phyloP scores from a whole-genome alignment of 2,329 filamentous ascomycete genomes.

The Lachnellula cervina region DNA sequence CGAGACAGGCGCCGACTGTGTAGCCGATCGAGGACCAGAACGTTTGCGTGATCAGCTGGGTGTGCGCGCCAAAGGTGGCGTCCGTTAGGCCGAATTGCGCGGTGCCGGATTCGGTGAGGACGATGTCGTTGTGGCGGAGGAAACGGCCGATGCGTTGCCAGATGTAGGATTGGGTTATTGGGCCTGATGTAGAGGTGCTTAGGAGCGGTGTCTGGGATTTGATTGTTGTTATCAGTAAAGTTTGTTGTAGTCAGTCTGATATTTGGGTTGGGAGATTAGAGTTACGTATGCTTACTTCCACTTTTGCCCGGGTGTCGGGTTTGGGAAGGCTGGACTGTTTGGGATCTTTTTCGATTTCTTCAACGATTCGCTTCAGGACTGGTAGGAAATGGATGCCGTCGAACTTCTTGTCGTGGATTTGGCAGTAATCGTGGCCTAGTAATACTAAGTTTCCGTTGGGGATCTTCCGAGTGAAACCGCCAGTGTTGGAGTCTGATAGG shows the following conservation, averaged over 20 bases:
- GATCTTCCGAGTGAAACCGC: constrained; percentile 35
- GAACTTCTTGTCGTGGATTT: constrained; percentile 20
- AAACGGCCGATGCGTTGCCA: constrained; percentile 44
- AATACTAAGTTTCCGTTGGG: constrained; percentile 17
- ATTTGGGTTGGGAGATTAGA: too few species aligned
- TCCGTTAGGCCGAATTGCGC: constrained; percentile 49
- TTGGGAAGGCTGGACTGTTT: constrained; percentile 11
- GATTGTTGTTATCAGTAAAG: not conserved
- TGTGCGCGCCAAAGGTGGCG: constrained; percentile 45
- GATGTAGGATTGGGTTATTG: constrained; percentile 45
- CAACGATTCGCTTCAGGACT: constrained; percentile 64
- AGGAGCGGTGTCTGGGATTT: constrained; percentile 12
- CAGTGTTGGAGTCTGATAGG: constrained; percentile 43
- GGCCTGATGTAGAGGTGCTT: constrained; percentile 24
- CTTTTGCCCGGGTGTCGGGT: constrained; percentile 4
- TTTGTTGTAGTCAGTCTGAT: too few species aligned
- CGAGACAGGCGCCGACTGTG: constrained; percentile 53
- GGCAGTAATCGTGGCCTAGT: constrained; percentile 23
- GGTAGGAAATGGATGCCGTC: constrained; percentile 57
- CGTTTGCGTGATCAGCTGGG: constrained; percentile 44
- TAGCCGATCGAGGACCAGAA: constrained; percentile 59
- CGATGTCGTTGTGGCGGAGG: constrained; percentile 47
- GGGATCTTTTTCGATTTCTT: constrained; percentile 19
- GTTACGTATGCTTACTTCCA: constrained; percentile 9
- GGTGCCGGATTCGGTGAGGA: constrained; percentile 56